A percentile compares a stretch with the other conserved stretches of the same genome.
These are phyloP conservation scores for Pichia rugopelliculosa DNA, from an alignment of 805 yeast species.

Conservation along the genomic window DNA sequence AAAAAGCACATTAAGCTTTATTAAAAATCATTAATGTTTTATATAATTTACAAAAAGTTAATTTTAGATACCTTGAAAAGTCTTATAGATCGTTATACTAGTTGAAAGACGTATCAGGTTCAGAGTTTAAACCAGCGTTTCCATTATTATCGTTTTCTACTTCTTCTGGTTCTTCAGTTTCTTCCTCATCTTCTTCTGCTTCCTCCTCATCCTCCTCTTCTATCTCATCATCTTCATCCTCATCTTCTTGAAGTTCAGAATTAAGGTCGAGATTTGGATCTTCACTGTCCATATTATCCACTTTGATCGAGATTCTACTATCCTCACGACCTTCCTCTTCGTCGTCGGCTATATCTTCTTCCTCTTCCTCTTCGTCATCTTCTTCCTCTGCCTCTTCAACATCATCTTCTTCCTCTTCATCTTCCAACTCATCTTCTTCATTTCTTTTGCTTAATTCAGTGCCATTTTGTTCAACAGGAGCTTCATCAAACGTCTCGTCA, in stretches of 20 bases:
- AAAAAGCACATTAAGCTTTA: not conserved
- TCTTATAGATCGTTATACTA: not conserved
- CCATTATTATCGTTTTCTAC: not conserved
- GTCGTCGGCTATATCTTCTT: conserved; percentile 2
- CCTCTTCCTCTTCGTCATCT: not conserved
- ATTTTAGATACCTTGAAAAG: not conserved
- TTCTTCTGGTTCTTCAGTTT: not conserved
- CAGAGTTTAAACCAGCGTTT: not conserved
- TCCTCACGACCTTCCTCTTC: not conserved
- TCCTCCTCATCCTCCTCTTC: conserved; percentile 3
- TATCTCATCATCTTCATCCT: conserved; percentile 6
- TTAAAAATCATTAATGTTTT: not conserved
- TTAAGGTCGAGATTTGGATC: not conserved
- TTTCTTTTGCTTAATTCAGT: not conserved
- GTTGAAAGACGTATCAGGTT: conserved; percentile 5
- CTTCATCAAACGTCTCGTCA: conserved; percentile 1
- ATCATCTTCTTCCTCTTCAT: not conserved
- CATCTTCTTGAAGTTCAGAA: conserved; percentile 2
- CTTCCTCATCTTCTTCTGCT: not conserved
- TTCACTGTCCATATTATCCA: conserved; percentile 11
- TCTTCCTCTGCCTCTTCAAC: not conserved
- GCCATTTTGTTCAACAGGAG: not conserved
- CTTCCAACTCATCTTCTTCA: not conserved
- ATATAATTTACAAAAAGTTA: not conserved
- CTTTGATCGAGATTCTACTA: conserved; percentile 8